Base-by-base conservation (phyloP, 202 grass and related monocot genomes). In the Dendrocalamus latiflorus region DNA sequence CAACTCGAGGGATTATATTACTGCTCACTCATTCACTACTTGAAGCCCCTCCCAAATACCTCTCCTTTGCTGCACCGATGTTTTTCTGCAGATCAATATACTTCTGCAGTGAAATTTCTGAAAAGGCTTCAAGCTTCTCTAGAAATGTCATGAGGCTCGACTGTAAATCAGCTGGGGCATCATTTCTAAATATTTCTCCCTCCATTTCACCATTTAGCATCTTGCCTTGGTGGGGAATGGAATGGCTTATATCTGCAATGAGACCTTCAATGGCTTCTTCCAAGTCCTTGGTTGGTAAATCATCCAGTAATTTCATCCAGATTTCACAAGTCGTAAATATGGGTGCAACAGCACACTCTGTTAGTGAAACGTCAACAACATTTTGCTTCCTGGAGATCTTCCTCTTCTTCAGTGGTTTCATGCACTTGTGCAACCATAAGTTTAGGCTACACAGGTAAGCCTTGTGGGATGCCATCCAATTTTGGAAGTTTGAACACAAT, bases 391-490 rank as follows among this genome's bases (percentile, higher is more conserved):
- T 85, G 43, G 64, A 77, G 60, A 5, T 39, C 82, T 68, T 97
- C 43, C 21, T 74, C 50, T 77, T 91, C 50, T 84, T 89, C 54
- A 80, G 70, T 15, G 91, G 91, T 9, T 80, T 89, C 63, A 93
- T 80, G 70, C 91, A 90, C 74, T 84, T 91, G 30, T 47, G 86
- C 77, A 93, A 37, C 91, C 94, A 93, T 61, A 43, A 37, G 8
- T 91, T 75, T 18, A 97, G 72, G 47, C 81, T 87, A 81, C 5
- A 1, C 2, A 93, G 51, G 86, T 92, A 92, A 17, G 69, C 81
- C 84, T 78, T 94, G 6, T 90, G 94, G 13, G 89, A 87, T n/a
- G 85, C 50, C 14, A 87, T 62, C 89, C 74, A 97, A 13, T 86
- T 85, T 43, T 47, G 70, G 43, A 94, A 90, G 67, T 97, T 88